Conservation (phyloP, 2,329 filamentous ascomycete species). For the Phaeosphaeria sp. region DNA sequence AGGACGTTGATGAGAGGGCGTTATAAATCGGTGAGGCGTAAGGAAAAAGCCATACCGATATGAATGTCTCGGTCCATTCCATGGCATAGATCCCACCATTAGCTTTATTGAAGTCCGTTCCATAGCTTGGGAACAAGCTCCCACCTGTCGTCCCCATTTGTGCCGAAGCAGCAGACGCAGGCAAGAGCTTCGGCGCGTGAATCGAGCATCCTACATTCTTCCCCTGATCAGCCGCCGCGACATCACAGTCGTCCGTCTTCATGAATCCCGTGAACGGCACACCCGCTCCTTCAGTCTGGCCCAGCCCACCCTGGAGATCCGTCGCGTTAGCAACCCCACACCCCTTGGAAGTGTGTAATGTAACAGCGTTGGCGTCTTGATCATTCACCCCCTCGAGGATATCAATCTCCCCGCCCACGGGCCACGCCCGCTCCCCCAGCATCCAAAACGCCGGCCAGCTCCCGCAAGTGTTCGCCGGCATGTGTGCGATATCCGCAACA, state of each 20-base stretch:
- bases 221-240: conserved; percentile 30
- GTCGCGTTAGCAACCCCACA: conserved; percentile 31
- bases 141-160: neutral
- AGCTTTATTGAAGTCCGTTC: conserved; percentile 40
- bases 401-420: conserved; percentile 43
- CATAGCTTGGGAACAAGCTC: conserved; percentile 31
- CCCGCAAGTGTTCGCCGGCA: conserved; percentile 41
- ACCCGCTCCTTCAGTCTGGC: neutral
- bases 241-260: conserved; percentile 56
- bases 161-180: neutral
- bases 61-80: conserved; percentile 45
- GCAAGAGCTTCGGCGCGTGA: conserved; percentile 5
- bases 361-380: conserved; percentile 32
- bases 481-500: conserved; percentile 44
- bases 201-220: conserved; percentile 45
- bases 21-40: conserved; percentile 25
- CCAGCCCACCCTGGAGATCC: neutral
- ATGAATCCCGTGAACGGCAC: conserved; percentile 52
- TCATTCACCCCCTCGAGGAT: conserved; percentile 47
- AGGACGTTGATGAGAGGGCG: neutral
- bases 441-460: conserved; percentile 47
- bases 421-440: conserved; percentile 35
- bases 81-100: conserved; percentile 52
- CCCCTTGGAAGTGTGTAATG: conserved; percentile 39
- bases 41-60: conserved; percentile 54